Evolutionary conservation across 2,329 filamentous ascomycete species (phyloP).

Genomic region (Huntiella abstrusa): DNA sequence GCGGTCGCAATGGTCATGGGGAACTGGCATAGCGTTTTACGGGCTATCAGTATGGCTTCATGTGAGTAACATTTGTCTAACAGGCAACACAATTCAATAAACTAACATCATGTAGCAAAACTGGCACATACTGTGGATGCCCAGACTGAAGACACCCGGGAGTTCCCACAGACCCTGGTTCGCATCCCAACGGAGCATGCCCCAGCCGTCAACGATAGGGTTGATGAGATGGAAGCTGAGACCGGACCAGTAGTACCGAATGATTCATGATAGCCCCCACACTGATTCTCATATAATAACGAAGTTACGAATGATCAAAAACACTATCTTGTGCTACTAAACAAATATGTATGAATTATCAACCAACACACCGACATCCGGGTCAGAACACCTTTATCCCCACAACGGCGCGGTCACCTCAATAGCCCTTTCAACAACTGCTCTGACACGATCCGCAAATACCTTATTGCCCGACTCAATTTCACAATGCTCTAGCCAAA

Average conservation of each 20-base stretch:
- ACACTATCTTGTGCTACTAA: not conserved
- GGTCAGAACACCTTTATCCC: slow-evolving; percentile 21
- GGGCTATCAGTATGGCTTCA: slow-evolving; percentile 73
- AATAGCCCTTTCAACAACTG: slow-evolving; percentile 75
- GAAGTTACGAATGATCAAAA: not conserved
- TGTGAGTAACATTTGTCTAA: slow-evolving; percentile 28
- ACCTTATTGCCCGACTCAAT: slow-evolving; percentile 69
- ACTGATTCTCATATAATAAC: no score
- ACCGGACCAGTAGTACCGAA: slow-evolving; percentile 16
- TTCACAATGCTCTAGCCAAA: slow-evolving; percentile 84
- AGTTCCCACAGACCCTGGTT: slow-evolving; percentile 61
- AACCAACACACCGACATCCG: not conserved
- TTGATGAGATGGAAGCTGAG: slow-evolving; percentile 29
- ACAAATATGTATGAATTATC: not conserved
- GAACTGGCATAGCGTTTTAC: slow-evolving; percentile 76
- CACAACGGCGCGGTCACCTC: slow-evolving; percentile 69
- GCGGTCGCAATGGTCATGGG: slow-evolving; percentile 68
- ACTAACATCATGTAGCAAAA: slow-evolving; percentile 3
- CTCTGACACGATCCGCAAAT: slow-evolving; percentile 66
- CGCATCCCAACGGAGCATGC: slow-evolving; percentile 69
- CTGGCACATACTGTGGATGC: slow-evolving; percentile 3
- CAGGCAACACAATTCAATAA: not conserved
- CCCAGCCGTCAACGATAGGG: slow-evolving; percentile 41
- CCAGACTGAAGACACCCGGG: slow-evolving; percentile 2
- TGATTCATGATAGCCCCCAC: no score